Conservation (phyloP, 1,284 basidiomycete genomes). For the Irpex sp. region DNA sequence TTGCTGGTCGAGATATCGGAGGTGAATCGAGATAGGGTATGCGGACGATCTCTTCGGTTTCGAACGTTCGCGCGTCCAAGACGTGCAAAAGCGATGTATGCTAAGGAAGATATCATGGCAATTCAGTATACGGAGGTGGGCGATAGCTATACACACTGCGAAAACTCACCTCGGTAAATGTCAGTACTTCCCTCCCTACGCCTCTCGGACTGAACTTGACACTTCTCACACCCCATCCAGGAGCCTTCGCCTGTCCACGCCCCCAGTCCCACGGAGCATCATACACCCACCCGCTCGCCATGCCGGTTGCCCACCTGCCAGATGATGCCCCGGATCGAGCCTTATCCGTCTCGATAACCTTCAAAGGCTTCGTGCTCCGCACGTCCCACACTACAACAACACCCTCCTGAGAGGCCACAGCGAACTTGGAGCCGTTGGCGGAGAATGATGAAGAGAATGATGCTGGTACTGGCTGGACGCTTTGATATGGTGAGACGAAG, state of each 20-base stretch:
- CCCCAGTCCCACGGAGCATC: slow-evolving; percentile 67
- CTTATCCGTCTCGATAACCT: slow-evolving; percentile 56
- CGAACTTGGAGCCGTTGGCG: slow-evolving; percentile 74
- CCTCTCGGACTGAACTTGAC: slow-evolving; percentile 66
- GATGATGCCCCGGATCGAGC: slow-evolving; percentile 28
- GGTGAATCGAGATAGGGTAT: slow-evolving; percentile 41
- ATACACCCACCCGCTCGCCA: slow-evolving; percentile 47
- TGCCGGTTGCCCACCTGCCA: slow-evolving; percentile 32
- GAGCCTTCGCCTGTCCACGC: slow-evolving; percentile 44
- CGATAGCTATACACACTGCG: too few species aligned
- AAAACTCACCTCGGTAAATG: slow-evolving; percentile 72
- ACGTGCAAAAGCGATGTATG: slow-evolving; percentile 73
- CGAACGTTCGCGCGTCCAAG: slow-evolving; percentile 76
- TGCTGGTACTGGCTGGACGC: slow-evolving; percentile 43
- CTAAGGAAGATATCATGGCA: slow-evolving; percentile 28
- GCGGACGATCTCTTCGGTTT: slow-evolving; percentile 63
- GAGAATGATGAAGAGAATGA: slow-evolving; percentile 86
- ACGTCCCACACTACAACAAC: slow-evolving; percentile 78
- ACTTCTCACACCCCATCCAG: slow-evolving; percentile 72
- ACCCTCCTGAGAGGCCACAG: slow-evolving; percentile 83
- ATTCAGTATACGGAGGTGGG: too few species aligned
- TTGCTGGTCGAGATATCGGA: slow-evolving; percentile 17
- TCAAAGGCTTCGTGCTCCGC: slow-evolving; percentile 62
- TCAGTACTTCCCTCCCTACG: slow-evolving; percentile 61
- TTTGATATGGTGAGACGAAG: slow-evolving; percentile 25